Conservation (phyloP, 2,329 filamentous ascomycete genomes). For the Ophioceras dolichostomum region DNA sequence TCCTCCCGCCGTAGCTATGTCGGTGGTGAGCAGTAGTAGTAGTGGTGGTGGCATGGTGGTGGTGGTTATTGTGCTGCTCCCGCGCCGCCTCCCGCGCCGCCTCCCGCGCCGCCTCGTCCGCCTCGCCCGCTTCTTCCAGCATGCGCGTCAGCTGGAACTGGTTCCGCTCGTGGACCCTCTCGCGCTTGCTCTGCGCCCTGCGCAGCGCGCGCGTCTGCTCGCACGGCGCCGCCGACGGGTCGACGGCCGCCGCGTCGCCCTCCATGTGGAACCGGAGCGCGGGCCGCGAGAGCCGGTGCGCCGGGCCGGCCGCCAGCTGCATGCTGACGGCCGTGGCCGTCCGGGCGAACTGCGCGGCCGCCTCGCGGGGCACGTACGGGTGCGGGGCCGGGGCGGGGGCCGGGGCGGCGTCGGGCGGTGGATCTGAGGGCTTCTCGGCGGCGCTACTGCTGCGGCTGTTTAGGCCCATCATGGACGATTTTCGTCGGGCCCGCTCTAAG, state of each 20-base stretch:
- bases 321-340: constrained; percentile 35
- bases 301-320: constrained; percentile 14
- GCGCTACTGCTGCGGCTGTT: too few species aligned
- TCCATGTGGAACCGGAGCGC: constrained; percentile 28
- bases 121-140: constrained; percentile 22
- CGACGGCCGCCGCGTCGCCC: constrained; percentile 15
- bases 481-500: not conserved
- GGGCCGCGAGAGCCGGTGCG: constrained; percentile 30
- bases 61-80: constrained; percentile 13
- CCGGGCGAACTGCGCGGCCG: constrained; percentile 39
- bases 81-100: constrained; percentile 8
- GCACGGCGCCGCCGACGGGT: constrained; percentile 17
- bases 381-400: constrained; percentile 16
- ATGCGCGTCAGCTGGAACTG: constrained; percentile 27
- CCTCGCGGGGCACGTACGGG: constrained; percentile 39
- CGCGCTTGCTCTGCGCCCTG: constrained; percentile 24
- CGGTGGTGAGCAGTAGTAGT: too few species aligned
- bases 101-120: constrained; percentile 12
- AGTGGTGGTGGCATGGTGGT: too few species aligned
- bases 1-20: constrained; percentile 18
- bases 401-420: constrained; percentile 2
- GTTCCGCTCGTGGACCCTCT: constrained; percentile 24
- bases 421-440: not conserved
- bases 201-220: constrained; percentile 23
- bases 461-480: not conserved